Base-by-base conservation (phyloP, 1,284 basidiomycete species). In the Sporisorium graminicola region DNA sequence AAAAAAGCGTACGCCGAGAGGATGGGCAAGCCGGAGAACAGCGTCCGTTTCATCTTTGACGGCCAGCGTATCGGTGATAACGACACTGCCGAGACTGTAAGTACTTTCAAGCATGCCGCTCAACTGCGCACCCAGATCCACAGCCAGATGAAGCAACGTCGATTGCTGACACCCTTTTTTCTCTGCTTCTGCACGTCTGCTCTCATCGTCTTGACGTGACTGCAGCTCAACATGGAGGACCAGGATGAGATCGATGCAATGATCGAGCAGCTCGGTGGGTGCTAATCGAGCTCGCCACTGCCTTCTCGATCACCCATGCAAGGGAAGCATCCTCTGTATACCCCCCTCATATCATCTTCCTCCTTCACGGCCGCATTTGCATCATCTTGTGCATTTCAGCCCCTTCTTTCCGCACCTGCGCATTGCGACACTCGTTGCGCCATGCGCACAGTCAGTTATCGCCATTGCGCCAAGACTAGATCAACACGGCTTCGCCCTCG, bases 1-100 rank as follows among this genome's bases (percentile, higher is more conserved):
- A 91, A 95, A 87, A 91, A 90, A 77, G 95, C 95, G 26, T 98
- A 98, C 87, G 95, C 95, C 59, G 91, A 89, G 85, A 94, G 95
- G 85, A 94, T 97, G 49, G 95, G 94, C 75, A 95, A 95, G 87
- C 79, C 81, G 26, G 79, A 80, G 58, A 82, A 80, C 66, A 77
- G 77, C 52, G 82, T 85, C 40, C 82, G 84, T 6, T 85, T 85
- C 74, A 78, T 85, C 60, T 83, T 82, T 58, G 84, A 85, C 49
- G 84, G 84, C 27, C 77, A 80, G 58, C 77, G 84, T 31, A 79
- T 85, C 57, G 79, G 76, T 43, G 83, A 85, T 64, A 80, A 83
- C 24, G 83, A 84, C 73, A 84, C 84, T 5, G 83, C 84, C 14
- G 82, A 82, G 40, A 80, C 82, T 12, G 81, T 85, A 72, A 77